Conservation (phyloP, 2,329 filamentous ascomycete genomes). For the Ophiocordyceps camponoti-leonardi region DNA sequence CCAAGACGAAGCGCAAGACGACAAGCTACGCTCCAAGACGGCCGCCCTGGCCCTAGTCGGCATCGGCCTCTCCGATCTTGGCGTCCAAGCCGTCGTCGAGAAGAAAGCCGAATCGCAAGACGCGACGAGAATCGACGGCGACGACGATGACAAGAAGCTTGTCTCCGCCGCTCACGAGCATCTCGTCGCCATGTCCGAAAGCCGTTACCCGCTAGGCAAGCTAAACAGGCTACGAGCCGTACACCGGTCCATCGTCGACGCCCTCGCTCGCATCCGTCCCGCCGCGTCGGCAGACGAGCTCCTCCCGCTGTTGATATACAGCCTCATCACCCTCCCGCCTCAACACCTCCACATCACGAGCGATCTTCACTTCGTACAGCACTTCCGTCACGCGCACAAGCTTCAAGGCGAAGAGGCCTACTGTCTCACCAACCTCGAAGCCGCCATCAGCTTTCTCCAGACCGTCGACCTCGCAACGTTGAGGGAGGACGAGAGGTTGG, state of each 20-base stretch:
- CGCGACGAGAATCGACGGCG: no score
- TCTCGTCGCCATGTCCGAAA: constrained; percentile 67
- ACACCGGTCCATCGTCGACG: constrained; percentile 90
- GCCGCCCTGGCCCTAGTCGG: constrained; percentile 81
- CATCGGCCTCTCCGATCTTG: constrained; percentile 73
- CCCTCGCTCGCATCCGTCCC: constrained; percentile 47
- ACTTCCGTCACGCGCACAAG: constrained; percentile 72
- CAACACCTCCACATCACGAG: constrained; percentile 80
- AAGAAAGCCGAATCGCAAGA: neutral
- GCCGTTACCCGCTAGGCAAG: constrained; percentile 79
- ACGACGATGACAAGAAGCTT: no score
- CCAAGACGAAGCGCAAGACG: constrained; percentile 86
- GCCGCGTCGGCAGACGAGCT: constrained; percentile 94
- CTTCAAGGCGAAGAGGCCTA: constrained; percentile 91
- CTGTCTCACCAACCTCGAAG: constrained; percentile 89
- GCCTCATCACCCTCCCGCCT: constrained; percentile 76
- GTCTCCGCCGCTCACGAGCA: constrained; percentile 11
- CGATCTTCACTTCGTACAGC: constrained; percentile 86
- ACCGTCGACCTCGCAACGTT: constrained; percentile 88
- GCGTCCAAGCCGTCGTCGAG: constrained; percentile 49
- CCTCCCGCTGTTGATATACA: constrained; percentile 90
- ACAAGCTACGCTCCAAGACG: constrained; percentile 85
- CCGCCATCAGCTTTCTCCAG: constrained; percentile 83
- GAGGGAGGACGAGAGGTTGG: constrained; percentile 58
- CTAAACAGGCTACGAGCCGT: constrained; percentile 73